phyloP scores from a whole-genome alignment of 768 basidiomycete genomes.

The Russula earlei region DNA sequence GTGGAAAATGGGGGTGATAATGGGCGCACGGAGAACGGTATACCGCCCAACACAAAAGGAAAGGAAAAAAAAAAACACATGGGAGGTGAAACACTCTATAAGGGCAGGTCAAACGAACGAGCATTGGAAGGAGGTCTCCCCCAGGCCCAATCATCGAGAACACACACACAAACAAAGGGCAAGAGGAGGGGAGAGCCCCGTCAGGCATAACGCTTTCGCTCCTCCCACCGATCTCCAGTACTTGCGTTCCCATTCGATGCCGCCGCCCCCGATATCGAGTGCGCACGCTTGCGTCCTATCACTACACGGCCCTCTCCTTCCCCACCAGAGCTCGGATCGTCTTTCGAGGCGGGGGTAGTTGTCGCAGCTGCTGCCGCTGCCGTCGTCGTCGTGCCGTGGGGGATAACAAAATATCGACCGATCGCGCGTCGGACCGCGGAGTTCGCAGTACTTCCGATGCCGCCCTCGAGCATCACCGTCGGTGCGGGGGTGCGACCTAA shows the following conservation, averaged over 20 bases:
- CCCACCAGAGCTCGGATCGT: neutral
- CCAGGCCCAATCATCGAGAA: neutral
- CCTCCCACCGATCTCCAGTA: slow-evolving; percentile 1
- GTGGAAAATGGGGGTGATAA: too few species aligned
- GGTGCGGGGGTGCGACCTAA: neutral
- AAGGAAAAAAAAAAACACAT: too few species aligned
- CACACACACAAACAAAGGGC: neutral
- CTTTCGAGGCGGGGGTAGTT: neutral
- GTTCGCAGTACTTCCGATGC: neutral
- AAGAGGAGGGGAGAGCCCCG: too few species aligned
- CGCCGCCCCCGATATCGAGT: neutral
- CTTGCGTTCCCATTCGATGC: neutral
- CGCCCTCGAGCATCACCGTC: neutral
- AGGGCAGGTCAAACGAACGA: too few species aligned
- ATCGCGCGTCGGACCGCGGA: slow-evolving; percentile 9
- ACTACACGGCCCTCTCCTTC: neutral
- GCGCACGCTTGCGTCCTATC: slow-evolving; percentile 13
- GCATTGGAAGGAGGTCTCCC: too few species aligned
- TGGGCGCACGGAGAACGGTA: too few species aligned
- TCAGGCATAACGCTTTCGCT: slow-evolving; percentile 1
- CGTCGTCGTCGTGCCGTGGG: neutral
- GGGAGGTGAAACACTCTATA: too few species aligned
- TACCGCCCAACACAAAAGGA: too few species aligned
- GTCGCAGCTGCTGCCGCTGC: neutral
- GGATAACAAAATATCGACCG: neutral